Evolutionary conservation across 371 early-diverging fungal species (phyloP).

Genomic region (Scutellospora calospora): DNA sequence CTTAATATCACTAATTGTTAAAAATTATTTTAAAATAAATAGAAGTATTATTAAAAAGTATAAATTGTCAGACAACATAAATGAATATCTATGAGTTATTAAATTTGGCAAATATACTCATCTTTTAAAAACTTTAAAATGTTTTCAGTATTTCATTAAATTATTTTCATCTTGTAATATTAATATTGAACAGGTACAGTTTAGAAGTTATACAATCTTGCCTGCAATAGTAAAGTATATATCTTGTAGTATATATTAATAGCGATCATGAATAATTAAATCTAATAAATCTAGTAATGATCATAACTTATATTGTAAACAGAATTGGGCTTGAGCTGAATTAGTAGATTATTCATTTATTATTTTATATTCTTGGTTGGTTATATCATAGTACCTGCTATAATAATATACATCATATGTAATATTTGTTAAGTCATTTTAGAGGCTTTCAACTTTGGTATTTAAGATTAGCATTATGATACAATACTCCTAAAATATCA

Average conservation of each 20-base stretch:
- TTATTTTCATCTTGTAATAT: not conserved
- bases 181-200: not conserved
- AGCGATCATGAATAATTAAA: not conserved
- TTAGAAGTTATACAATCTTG: not conserved
- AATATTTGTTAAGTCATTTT: not conserved
- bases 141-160: not conserved
- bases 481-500: not conserved
- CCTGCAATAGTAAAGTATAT: not conserved
- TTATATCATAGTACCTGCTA: not conserved
- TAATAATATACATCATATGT: not conserved
- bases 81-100: not conserved
- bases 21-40: not conserved
- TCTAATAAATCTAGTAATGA: not conserved
- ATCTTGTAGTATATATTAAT: not conserved
- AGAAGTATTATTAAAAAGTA: not conserved
- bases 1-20: not conserved
- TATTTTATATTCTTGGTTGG: not conserved
- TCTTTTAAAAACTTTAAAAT: not conserved
- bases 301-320: not conserved
- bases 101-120: constrained; percentile 3
- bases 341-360: not conserved
- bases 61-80: not conserved
- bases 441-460: not conserved
- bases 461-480: not conserved
- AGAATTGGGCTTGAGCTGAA: not conserved